Evolutionary conservation across 2,329 filamentous ascomycete genomes (phyloP).

Genomic region (Lachnellula occidentalis): DNA sequence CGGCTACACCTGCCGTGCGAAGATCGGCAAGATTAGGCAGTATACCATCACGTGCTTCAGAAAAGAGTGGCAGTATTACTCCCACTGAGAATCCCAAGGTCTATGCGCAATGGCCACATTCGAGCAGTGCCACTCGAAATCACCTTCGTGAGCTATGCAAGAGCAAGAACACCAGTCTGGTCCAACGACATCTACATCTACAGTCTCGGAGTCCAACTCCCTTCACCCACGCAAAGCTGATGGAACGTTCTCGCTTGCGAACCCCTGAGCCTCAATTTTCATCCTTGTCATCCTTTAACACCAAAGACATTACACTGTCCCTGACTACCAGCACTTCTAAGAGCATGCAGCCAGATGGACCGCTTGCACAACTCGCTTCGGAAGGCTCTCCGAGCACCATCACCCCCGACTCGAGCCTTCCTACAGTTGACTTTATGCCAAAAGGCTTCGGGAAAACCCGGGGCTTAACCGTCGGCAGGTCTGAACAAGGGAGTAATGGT

Average conservation of each 20-base stretch:
- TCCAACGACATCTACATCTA: constrained; percentile 40
- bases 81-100: constrained; percentile 46
- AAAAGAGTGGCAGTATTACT: constrained; percentile 49
- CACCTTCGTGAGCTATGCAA: constrained; percentile 60
- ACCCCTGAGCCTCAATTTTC: constrained; percentile 42
- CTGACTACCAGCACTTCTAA: constrained; percentile 58
- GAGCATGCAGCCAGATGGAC: constrained; percentile 58
- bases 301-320: constrained; percentile 58
- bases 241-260: constrained; percentile 44
- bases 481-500: constrained; percentile 1
- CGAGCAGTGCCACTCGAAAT: constrained; percentile 54
- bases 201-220: constrained; percentile 50
- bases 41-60: constrained; percentile 20
- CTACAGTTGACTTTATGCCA: not conserved
- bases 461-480: constrained; percentile 4
- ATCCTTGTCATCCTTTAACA: constrained; percentile 48
- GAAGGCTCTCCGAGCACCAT: constrained; percentile 30
- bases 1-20: constrained; percentile 22
- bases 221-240: constrained; percentile 46
- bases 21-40: constrained; percentile 20
- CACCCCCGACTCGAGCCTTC: not conserved
- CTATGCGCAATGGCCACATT: constrained; percentile 60
- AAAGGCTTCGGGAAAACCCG: constrained; percentile 9
- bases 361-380: constrained; percentile 53
- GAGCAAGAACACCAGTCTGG: constrained; percentile 42